These are phyloP conservation scores for Didymella exigua DNA, from an alignment of 2,329 filamentous ascomycete species.

Conservation along the genomic window DNA sequence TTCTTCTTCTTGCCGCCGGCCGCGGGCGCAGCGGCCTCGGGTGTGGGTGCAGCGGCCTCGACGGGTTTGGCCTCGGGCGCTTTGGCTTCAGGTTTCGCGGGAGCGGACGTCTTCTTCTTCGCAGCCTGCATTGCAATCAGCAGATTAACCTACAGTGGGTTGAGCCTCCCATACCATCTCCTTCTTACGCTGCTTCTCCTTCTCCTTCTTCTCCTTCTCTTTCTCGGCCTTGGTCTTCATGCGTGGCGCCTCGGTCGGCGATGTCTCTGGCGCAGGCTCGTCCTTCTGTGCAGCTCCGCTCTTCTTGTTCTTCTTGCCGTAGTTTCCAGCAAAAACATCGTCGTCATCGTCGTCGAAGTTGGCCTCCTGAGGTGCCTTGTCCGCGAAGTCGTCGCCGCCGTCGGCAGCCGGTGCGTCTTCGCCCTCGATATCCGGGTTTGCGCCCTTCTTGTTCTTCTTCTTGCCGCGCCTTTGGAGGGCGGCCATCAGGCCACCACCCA, in stretches of 20 bases:
- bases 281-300: slow-evolving; percentile 51
- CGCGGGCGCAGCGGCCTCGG: slow-evolving; percentile 44
- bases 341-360: slow-evolving; percentile 66
- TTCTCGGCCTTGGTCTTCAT: slow-evolving; percentile 98
- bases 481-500: slow-evolving; percentile 56
- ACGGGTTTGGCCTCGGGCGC: slow-evolving; percentile 48
- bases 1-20: slow-evolving; percentile 84
- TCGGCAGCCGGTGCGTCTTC: slow-evolving; percentile 59
- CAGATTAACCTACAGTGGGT: not conserved
- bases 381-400: slow-evolving; percentile 54
- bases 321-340: slow-evolving; percentile 78
- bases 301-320: slow-evolving; percentile 72
- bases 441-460: slow-evolving; percentile 85
- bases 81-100: slow-evolving; percentile 51
- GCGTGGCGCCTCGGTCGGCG: slow-evolving; percentile 46
- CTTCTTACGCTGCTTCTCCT: slow-evolving; percentile 98
- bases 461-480: slow-evolving; percentile 61
- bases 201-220: slow-evolving; percentile 96
- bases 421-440: slow-evolving; percentile 71
- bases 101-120: slow-evolving; percentile 64
- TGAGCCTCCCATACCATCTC: slow-evolving; percentile 71
- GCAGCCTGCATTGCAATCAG: slow-evolving; percentile 47
- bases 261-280: slow-evolving; percentile 46
- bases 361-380: slow-evolving; percentile 80
- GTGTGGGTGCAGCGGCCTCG: slow-evolving; percentile 36